Evolutionary conservation across 106 monocot species (phyloP).

Genomic region (Chionographis japonica): DNA sequence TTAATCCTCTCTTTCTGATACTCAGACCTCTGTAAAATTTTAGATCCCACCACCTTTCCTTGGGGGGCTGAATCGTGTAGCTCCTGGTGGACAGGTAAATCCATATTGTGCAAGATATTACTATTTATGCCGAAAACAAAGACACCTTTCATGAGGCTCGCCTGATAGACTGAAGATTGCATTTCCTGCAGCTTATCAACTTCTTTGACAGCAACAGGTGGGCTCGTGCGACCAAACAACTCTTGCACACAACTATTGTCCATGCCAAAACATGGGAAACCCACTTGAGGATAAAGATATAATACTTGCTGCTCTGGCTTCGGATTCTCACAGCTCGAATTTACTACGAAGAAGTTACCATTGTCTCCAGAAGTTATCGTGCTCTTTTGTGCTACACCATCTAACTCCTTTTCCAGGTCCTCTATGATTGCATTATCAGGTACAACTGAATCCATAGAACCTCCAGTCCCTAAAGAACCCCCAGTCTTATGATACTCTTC

Average conservation of each 20-base stretch:
- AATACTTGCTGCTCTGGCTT: slow-evolving; percentile 11
- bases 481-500: slow-evolving; percentile 7
- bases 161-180: slow-evolving; percentile 15
- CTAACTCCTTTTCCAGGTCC: slow-evolving; percentile 1
- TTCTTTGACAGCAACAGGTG: background rate
- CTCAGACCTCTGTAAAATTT: slow-evolving; percentile 2
- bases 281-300: slow-evolving; percentile 25
- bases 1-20: slow-evolving; percentile 5
- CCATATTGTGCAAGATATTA: background rate
- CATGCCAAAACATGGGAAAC: slow-evolving; percentile 11
- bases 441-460: background rate
- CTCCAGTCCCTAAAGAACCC: background rate
- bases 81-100: slow-evolving; percentile 8
- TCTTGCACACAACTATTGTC: slow-evolving; percentile 4
- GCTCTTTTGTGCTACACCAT: background rate
- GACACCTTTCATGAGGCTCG: slow-evolving; percentile 14
- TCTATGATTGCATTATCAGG: background rate
- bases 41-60: slow-evolving; percentile 2
- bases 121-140: slow-evolving; percentile 15
- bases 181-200: slow-evolving; percentile 15
- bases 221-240: slow-evolving; percentile 6
- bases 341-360: slow-evolving; percentile 12
- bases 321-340: slow-evolving; percentile 11
- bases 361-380: background rate
- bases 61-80: slow-evolving; percentile 2